These are phyloP conservation scores for Phytophthora brassicae DNA, from an alignment of 352 stramenopile genomes.

Conservation along the genomic window DNA sequence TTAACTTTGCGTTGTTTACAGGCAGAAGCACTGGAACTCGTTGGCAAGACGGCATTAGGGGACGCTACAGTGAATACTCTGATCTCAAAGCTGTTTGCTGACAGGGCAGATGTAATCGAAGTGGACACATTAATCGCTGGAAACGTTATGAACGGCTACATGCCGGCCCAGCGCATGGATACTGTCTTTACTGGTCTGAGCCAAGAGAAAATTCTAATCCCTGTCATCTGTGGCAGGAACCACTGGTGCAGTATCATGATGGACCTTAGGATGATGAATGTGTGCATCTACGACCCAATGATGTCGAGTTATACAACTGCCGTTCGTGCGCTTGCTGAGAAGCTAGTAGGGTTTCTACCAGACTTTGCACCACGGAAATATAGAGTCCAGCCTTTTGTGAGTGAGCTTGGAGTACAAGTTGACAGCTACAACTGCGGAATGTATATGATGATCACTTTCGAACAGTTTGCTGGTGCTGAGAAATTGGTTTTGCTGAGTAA, in stretches of 20 bases:
- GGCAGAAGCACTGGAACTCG: neutral
- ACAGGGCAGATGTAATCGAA: neutral
- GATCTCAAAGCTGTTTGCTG: neutral
- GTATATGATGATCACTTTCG: neutral
- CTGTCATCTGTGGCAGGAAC: neutral
- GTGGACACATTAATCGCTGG: neutral
- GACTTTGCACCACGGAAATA: neutral
- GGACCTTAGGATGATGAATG: neutral
- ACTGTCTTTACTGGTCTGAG: neutral
- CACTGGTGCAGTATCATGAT: conserved; percentile 2
- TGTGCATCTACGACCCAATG: neutral
- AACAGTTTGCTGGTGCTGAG: neutral
- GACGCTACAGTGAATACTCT: neutral
- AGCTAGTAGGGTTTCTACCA: neutral
- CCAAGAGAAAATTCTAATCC: neutral
- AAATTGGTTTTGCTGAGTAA: neutral
- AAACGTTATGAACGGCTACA: neutral
- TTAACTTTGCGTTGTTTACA: neutral
- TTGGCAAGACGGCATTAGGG: neutral
- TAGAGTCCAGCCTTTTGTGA: neutral
- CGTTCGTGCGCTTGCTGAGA: neutral
- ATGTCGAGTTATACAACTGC: neutral
- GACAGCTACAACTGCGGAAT: conserved; percentile 1
- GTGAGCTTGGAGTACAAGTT: neutral
- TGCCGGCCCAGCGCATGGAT: neutral